Evolutionary conservation across 768 basidiomycete species (phyloP), one percentile per base, ranked within the genome.

Genomic region (Suillus decipiens): DNA sequence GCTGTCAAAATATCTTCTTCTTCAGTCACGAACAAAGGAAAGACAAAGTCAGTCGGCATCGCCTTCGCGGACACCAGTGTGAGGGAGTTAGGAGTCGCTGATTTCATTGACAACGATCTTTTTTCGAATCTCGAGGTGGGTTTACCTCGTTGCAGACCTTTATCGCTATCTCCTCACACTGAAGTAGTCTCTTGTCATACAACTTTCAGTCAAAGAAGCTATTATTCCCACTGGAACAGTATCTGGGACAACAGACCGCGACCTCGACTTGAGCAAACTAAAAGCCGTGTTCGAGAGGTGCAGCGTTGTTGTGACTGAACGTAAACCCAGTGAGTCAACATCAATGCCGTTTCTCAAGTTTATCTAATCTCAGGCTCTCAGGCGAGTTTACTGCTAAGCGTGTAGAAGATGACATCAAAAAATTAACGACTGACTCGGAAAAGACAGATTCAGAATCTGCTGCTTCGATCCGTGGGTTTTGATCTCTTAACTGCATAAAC

Each of bases 121-220:
- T 99, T 96, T 75, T 95, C 94, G 1, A 99, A 99, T 69, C 89
- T 90, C 3, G 96, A 99, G 82, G 96, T 94, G 63, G 47, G 77
- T 61, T 48, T 15, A 19, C n/a, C 59, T 17, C 48, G 28, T 60
- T 24, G 9, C 55, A 41, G 24, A 28, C 39, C 14, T 33, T 61
- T 10, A 48, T 59, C 43, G 45, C 1, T 9, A 37, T 51, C 64
- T 39, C 65, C 61, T 33, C 43, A 31, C 48, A 14, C 47, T 14
- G 55, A 50, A 33, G 39, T 69, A 98, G 96, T 95, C 95, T 2
- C 84, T 99, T 39, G 79, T 98, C 41, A 99, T 99, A 63, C 97
- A 99, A 73, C 84, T 99, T 2, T 95, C 94, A 0, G 93, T 95
- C n/a, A 99, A 99, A 73, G 97, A 99, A 75, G 95, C 94, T 3